Evolutionary conservation across 2,329 filamentous ascomycete genomes (phyloP).

Genomic region (Apiospora kogelbergensis): DNA sequence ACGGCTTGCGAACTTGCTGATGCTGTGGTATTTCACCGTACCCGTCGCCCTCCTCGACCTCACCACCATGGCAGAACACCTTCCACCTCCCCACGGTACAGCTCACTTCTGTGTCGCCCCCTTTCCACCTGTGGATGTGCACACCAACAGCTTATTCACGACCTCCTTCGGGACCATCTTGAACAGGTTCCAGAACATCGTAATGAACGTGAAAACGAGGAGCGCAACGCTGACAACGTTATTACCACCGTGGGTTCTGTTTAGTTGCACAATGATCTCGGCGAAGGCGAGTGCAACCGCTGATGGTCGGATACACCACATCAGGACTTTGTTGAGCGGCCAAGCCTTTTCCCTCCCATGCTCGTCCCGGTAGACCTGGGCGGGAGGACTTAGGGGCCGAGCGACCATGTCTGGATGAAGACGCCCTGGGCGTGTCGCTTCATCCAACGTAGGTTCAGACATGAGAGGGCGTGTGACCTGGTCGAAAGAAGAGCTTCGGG

Average conservation of each 20-base stretch:
- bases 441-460: neutral
- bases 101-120: neutral
- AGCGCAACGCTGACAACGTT: neutral
- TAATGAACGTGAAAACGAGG: neutral
- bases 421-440: neutral
- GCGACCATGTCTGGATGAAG: neutral
- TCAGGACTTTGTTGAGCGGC: neutral
- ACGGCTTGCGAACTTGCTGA: neutral
- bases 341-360: neutral
- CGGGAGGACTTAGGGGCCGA: neutral
- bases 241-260: too few relatives aligned
- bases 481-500: slow-evolving; percentile 4
- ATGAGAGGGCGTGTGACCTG: slow-evolving; percentile 10
- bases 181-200: slow-evolving; percentile 7
- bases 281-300: neutral
- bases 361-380: neutral
- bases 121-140: neutral
- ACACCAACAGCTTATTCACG: neutral
- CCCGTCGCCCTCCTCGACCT: neutral
- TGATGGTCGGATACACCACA: neutral
- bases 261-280: neutral
- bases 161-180: neutral
- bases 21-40: neutral
- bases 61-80: slow-evolving; percentile 3
- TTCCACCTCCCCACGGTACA: slow-evolving; percentile 9